phyloP scores from a whole-genome alignment of 2,329 filamentous ascomycete genomes.

The Colletotrichum kahawae region DNA sequence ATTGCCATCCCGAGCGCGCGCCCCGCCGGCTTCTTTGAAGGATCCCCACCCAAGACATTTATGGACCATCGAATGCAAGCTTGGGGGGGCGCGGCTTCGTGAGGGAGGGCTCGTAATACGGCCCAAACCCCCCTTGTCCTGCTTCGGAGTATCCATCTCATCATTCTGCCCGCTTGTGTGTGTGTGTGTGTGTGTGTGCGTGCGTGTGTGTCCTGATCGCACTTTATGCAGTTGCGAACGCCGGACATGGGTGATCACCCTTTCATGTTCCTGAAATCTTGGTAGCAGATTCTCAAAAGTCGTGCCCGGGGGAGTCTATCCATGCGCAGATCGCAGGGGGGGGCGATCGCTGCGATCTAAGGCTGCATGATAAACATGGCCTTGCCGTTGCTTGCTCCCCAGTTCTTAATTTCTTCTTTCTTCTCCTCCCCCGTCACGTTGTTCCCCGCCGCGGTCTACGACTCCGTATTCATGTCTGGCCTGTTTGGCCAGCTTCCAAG shows the following conservation, averaged over 20 bases:
- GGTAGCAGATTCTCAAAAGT: neutral
- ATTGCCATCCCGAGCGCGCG: neutral
- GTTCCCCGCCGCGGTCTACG: constrained; percentile 1
- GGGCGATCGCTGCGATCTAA: constrained; percentile 4
- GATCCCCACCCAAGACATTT: constrained; percentile 1
- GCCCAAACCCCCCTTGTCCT: constrained; percentile 3
- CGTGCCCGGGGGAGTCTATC: neutral
- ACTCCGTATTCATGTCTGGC: constrained; percentile 15
- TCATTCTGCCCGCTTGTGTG: neutral
- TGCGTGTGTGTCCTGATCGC: neutral
- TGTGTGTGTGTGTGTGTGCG: neutral
- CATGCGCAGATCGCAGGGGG: constrained; percentile 15
- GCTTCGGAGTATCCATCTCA: neutral
- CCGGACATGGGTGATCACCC: neutral
- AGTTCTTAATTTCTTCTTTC: constrained; percentile 13
- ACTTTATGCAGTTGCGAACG: neutral
- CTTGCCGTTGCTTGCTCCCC: constrained; percentile 6
- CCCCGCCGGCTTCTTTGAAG: neutral
- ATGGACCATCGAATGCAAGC: neutral
- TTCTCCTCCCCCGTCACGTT: constrained; percentile 2
- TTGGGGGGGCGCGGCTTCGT: neutral
- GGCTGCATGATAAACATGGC: constrained; percentile 23
- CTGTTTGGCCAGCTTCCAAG: neutral
- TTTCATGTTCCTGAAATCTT: neutral
- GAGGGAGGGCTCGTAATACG: neutral